phyloP scores from a whole-genome alignment of 2,329 filamentous ascomycete genomes.

The Aspergillus quadricinctus region DNA sequence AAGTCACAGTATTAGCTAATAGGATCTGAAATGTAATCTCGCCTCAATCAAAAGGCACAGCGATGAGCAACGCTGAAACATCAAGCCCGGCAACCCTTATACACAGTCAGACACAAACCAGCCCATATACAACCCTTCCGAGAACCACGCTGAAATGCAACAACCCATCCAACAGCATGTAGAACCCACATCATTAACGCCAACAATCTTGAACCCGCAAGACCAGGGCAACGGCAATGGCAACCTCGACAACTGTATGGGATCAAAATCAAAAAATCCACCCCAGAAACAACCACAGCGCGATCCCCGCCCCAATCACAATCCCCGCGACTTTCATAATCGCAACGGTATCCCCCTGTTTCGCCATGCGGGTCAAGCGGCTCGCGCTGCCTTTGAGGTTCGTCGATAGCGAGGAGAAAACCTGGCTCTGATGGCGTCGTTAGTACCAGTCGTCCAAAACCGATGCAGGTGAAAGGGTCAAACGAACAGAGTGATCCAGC shows the following conservation, averaged over 20 bases:
- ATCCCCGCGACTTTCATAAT: constrained; percentile 86
- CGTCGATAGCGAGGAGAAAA: constrained; percentile 81
- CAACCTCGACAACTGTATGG: neutral
- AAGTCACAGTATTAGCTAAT: neutral
- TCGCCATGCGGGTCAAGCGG: constrained; percentile 84
- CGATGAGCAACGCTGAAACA: neutral
- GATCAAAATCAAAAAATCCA: constrained; percentile 49
- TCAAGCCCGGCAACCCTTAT: neutral
- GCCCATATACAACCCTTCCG: neutral
- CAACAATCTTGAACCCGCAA: constrained; percentile 11
- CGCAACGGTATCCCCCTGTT: constrained; percentile 82
- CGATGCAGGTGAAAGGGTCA: neutral
- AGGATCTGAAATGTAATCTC: neutral
- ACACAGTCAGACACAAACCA: neutral
- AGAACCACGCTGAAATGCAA: neutral
- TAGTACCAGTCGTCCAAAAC: neutral
- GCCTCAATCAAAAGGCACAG: neutral
- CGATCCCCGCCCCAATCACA: constrained; percentile 65
- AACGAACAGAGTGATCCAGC: constrained; percentile 76
- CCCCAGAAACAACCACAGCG: constrained; percentile 69
- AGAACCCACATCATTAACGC: neutral
- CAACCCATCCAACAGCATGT: neutral
- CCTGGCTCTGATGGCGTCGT: constrained; percentile 62
- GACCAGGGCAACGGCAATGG: neutral
- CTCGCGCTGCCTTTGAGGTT: constrained; percentile 79